Conservation (phyloP, 805 yeast genomes). For the Kodamaea hsintzibuensis region DNA sequence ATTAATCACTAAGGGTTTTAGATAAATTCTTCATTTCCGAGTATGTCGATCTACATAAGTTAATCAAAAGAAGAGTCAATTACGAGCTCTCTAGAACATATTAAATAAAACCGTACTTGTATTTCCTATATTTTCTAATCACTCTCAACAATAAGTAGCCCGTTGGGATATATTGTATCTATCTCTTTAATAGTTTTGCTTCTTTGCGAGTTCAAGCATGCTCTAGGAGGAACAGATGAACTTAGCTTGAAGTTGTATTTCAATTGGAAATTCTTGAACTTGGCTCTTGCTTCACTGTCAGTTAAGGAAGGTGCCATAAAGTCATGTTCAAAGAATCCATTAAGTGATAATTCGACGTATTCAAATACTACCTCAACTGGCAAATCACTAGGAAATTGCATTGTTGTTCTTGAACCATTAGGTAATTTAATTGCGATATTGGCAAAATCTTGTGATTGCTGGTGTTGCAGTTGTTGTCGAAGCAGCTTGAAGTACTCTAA, state of each 20-base stretch:
- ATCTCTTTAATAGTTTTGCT: slow-evolving; percentile 57
- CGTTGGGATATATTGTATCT: slow-evolving; percentile 48
- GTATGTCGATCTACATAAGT: not conserved
- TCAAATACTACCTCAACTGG: slow-evolving; percentile 33
- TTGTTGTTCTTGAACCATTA: slow-evolving; percentile 56
- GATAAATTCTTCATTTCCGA: no score
- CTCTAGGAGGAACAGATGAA: slow-evolving; percentile 42
- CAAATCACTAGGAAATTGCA: slow-evolving; percentile 31
- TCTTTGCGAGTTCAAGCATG: slow-evolving; percentile 35
- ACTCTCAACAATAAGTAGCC: slow-evolving; percentile 56
- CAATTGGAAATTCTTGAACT: slow-evolving; percentile 25
- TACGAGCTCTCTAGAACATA: not conserved
- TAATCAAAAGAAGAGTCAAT: not conserved
- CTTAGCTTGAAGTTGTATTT: slow-evolving; percentile 32
- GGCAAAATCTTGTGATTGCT: slow-evolving; percentile 34
- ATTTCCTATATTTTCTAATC: slow-evolving; percentile 1
- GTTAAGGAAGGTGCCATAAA: slow-evolving; percentile 18
- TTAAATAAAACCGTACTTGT: not conserved
- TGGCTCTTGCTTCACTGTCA: slow-evolving; percentile 22
- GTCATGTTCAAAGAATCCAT: slow-evolving; percentile 38
- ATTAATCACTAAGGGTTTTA: no score
- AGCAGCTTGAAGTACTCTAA: slow-evolving; percentile 29
- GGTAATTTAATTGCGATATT: slow-evolving; percentile 70
- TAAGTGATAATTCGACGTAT: slow-evolving; percentile 37
- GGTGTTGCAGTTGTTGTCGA: slow-evolving; percentile 15